Evolutionary conservation across 2,329 filamentous ascomycete genomes (phyloP), one percentile per base, ranked within the genome.

Genomic region (Hymenoscyphus albidus): DNA sequence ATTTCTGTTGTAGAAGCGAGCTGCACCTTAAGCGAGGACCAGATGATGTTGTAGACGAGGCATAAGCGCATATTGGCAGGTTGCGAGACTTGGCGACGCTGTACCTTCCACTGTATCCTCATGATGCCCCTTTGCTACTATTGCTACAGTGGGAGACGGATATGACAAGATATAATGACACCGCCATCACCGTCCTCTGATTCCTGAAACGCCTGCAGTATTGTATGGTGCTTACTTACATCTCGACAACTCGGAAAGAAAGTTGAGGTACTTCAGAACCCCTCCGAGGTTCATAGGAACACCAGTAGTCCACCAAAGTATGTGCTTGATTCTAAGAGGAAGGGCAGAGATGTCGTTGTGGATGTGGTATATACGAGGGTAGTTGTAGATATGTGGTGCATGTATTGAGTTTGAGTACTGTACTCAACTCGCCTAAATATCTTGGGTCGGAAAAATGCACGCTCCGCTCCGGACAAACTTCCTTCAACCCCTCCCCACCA

Each of bases 221-320:
- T 57, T 42, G 18, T 42, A 40, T n/a, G 62, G 31, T 31, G 27
- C 38, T 2, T 10, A 7, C 9, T 35, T 35, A 62, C 59, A 12
- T 42, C 60, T 9, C 57, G 59, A 40, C 59, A 59, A 14, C 32
- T 62, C 55, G 63, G 58, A 40, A 67, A 61, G 27, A 61, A 64
- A 48, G 55, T 58, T 69, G 32, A 55, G 59, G 13, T 69, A 67
- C 48, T 69, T 66, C 4, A 62, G 27, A 7, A 61, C 63, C n/a
- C 18, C 66, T 42, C 66, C 66, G 42, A 40, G 66, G 54, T 65
- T 65, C 57, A 65, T 54, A 58, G 60, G 68, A 56, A 67, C 62
- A 31, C 65, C 7, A 69, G 64, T 35, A 61, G 62, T 54, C 55
- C 64, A n/a, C 22, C 44, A 54, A 22, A 51, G 18, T 51, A 12